Evolutionary conservation across 805 yeast species (phyloP).

Genomic region (Candida verbasci): DNA sequence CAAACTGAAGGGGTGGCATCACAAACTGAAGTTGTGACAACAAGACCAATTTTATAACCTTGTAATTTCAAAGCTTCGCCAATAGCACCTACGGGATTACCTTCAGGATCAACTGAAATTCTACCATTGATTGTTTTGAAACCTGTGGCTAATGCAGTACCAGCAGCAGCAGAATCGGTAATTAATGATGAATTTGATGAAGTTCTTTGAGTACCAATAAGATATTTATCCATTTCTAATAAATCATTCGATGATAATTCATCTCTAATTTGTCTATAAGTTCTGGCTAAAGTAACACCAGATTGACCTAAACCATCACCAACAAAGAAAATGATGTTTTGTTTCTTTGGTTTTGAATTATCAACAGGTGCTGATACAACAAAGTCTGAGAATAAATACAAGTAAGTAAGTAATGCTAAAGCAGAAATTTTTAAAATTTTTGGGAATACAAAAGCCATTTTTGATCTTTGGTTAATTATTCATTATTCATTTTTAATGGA

Average conservation of each 20-base stretch:
- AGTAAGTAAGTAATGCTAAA: conserved; percentile 7
- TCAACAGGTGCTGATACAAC: conserved; percentile 8
- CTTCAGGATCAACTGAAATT: conserved; percentile 67
- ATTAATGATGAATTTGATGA: conserved; percentile 70
- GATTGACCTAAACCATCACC: conserved; percentile 96
- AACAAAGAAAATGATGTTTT: conserved; percentile 79
- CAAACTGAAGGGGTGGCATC: conserved; percentile 95
- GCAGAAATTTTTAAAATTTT: conserved; percentile 6
- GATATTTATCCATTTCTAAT: conserved; percentile 58
- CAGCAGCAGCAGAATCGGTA: conserved; percentile 96
- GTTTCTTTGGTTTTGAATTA: conserved; percentile 34
- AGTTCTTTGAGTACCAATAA: conserved; percentile 82
- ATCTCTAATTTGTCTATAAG: conserved; percentile 61
- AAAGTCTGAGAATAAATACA: conserved; percentile 6
- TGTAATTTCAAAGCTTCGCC: conserved; percentile 80
- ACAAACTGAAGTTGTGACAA: conserved; percentile 86
- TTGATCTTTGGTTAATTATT: too few relatives aligned
- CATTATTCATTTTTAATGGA: too few relatives aligned
- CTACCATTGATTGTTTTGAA: conserved; percentile 83
- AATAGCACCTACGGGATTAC: conserved; percentile 77
- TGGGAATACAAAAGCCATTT: conserved; percentile 8
- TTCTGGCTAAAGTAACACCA: conserved; percentile 71
- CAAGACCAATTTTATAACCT: conserved; percentile 81
- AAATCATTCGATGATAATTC: conserved; percentile 50
- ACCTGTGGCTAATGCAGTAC: conserved; percentile 87